Conservation (phyloP, 495 filamentous ascomycete genomes). For the Hyaloscypha bicolor region DNA sequence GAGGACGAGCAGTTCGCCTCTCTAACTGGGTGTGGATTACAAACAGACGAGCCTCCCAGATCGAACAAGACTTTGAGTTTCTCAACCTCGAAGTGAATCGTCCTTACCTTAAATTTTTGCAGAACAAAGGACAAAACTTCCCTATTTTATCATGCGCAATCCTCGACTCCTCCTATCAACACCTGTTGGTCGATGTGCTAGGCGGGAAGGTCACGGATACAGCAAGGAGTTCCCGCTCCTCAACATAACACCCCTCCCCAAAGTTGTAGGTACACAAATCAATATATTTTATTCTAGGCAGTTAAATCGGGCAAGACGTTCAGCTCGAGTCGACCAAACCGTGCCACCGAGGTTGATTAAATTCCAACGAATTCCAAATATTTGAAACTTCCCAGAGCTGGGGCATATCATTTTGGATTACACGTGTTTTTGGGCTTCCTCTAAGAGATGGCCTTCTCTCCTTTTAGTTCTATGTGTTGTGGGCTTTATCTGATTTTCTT, state of each 20-base stretch:
- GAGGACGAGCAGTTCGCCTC: neutral
- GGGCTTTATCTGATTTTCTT: neutral
- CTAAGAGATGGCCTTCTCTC: too few relatives aligned
- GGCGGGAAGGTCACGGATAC: conserved; percentile 1
- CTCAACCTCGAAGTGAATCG: neutral
- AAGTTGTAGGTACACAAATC: neutral
- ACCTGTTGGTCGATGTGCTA: neutral
- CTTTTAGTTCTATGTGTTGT: neutral
- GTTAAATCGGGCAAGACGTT: neutral
- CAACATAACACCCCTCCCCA: neutral
- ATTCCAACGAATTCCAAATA: neutral
- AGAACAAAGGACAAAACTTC: neutral
- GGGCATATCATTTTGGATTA: neutral
- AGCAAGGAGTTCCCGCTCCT: neutral
- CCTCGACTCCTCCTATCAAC: neutral
- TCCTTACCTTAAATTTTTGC: neutral
- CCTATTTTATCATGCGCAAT: neutral
- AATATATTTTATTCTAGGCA: neutral
- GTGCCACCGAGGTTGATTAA: neutral
- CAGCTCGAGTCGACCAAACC: neutral
- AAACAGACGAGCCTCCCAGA: neutral
- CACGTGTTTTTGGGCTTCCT: neutral
- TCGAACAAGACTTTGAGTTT: neutral
- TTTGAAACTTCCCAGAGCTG: neutral
- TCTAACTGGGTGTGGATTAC: neutral